Conservation (phyloP, 495 filamentous ascomycete species). For the Evansstolkia leycettana region DNA sequence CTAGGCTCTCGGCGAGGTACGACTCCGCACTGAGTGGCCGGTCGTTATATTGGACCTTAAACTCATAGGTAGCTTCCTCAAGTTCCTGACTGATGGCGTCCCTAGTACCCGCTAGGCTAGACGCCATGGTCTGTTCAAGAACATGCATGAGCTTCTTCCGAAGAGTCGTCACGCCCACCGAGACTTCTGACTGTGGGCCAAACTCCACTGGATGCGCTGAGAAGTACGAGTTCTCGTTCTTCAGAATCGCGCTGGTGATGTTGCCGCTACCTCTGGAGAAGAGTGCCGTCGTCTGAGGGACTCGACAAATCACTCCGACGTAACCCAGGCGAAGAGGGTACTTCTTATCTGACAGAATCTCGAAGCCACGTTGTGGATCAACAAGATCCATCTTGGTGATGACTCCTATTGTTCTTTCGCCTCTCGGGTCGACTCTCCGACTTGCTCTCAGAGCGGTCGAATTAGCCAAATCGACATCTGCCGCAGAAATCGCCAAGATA, state of each 20-base stretch:
- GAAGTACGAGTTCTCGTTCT: conserved; percentile 85
- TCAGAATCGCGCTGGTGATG: conserved; percentile 67
- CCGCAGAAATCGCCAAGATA: conserved; percentile 92
- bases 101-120: conserved; percentile 72
- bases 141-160: conserved; percentile 95
- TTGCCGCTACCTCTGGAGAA: conserved; percentile 79
- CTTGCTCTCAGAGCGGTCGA: conserved; percentile 87
- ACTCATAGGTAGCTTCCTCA: conserved; percentile 95
- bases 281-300: conserved; percentile 60
- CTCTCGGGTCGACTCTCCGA: conserved; percentile 82
- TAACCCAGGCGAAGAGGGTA: conserved; percentile 95
- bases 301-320: conserved; percentile 83
- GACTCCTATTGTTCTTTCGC: conserved; percentile 93
- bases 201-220: conserved; percentile 72
- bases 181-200: conserved; percentile 54
- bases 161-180: conserved; percentile 72
- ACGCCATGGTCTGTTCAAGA: conserved; percentile 92
- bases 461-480: conserved; percentile 94
- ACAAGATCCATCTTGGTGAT: conserved; percentile 99
- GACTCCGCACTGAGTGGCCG: conserved; percentile 88
- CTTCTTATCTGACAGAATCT: conserved; percentile 74
- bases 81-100: conserved; percentile 91
- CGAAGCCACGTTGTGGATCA: conserved; percentile 63
- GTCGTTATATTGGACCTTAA: conserved; percentile 99
- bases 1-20: conserved; percentile 86